Evolutionary conservation across 805 yeast species (phyloP).

Genomic region (Candida coquimbonensis): DNA sequence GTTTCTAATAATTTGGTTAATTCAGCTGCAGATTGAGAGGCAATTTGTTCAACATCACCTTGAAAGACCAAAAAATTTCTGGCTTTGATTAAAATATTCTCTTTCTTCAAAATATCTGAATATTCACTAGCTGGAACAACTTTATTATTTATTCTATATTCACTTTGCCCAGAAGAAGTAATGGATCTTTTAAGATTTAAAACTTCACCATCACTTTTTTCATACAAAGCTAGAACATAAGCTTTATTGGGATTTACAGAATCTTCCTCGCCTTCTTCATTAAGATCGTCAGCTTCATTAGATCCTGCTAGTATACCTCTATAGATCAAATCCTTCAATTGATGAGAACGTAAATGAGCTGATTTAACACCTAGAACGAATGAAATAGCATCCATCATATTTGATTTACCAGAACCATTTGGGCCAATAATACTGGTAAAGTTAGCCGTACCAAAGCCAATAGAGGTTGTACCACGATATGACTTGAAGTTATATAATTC

Average conservation of each 20-base stretch:
- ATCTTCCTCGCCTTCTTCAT: slow-evolving; percentile 15
- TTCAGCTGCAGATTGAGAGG: slow-evolving; percentile 76
- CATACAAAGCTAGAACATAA: slow-evolving; percentile 72
- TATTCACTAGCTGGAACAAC: slow-evolving; percentile 61
- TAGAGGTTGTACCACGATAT: slow-evolving; percentile 64
- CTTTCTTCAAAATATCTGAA: slow-evolving; percentile 55
- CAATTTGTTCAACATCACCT: slow-evolving; percentile 93
- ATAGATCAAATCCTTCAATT: slow-evolving; percentile 71
- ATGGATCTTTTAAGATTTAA: slow-evolving; percentile 60
- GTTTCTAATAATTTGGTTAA: slow-evolving; percentile 70
- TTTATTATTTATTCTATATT: slow-evolving; percentile 57
- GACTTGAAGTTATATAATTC: slow-evolving; percentile 89
- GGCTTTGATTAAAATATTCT: slow-evolving; percentile 82
- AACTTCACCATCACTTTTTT: slow-evolving; percentile 50
- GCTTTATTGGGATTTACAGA: slow-evolving; percentile 38
- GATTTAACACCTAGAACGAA: slow-evolving; percentile 86
- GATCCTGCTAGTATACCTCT: slow-evolving; percentile 48
- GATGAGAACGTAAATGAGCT: slow-evolving; percentile 65
- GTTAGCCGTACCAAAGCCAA: slow-evolving; percentile 76
- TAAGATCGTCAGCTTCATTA: slow-evolving; percentile 22
- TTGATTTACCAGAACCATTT: slow-evolving; percentile 97
- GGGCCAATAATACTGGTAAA: slow-evolving; percentile 95
- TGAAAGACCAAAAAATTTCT: slow-evolving; percentile 90
- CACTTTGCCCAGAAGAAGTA: slow-evolving; percentile 51
- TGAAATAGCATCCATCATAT: slow-evolving; percentile 95